Percentiles rank a stretch among this genome's conserved stretches.
phyloP scores from a whole-genome alignment of 2,329 filamentous ascomycete genomes.

The Nigrospora osmanthi region DNA sequence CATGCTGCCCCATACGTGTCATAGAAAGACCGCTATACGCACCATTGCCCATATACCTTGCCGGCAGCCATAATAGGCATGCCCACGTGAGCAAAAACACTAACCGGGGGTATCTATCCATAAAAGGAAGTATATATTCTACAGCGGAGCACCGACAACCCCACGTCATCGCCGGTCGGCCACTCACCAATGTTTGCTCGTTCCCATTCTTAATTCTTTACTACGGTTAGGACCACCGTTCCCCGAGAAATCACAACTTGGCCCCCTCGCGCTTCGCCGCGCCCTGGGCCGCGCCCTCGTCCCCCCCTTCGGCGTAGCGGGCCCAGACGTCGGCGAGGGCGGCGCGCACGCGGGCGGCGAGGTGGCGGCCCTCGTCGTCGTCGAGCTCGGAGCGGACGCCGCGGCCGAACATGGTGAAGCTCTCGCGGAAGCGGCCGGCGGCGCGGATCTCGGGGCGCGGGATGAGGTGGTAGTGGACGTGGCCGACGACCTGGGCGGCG shows the following conservation, averaged over 20 bases:
- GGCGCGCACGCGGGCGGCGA: slow-evolving; percentile 21
- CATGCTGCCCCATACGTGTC: too few species aligned
- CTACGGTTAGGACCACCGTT: too few species aligned
- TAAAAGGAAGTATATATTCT: too few species aligned
- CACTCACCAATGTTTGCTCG: too few species aligned
- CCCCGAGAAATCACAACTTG: background rate
- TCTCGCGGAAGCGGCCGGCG: slow-evolving; percentile 45
- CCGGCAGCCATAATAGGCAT: too few species aligned
- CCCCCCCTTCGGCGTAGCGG: slow-evolving; percentile 35
- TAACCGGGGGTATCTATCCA: too few species aligned
- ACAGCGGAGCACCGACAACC: too few species aligned
- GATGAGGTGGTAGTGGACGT: slow-evolving; percentile 93
- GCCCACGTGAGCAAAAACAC: too few species aligned
- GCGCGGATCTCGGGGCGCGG: slow-evolving; percentile 65
- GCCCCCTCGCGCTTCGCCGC: background rate
- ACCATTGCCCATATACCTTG: too few species aligned
- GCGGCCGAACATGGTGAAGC: slow-evolving; percentile 77
- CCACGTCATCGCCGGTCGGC: too few species aligned
- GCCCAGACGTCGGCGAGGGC: slow-evolving; percentile 49
- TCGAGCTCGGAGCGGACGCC: slow-evolving; percentile 68
- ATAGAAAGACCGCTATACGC: too few species aligned
- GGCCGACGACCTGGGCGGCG: slow-evolving; percentile 86
- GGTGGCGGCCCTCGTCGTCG: slow-evolving; percentile 53
- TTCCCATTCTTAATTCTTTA: too few species aligned
- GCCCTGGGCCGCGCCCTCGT: background rate